Conservation (phyloP, 176 grass and related monocot genomes). For the Oryza meyeriana region DNA sequence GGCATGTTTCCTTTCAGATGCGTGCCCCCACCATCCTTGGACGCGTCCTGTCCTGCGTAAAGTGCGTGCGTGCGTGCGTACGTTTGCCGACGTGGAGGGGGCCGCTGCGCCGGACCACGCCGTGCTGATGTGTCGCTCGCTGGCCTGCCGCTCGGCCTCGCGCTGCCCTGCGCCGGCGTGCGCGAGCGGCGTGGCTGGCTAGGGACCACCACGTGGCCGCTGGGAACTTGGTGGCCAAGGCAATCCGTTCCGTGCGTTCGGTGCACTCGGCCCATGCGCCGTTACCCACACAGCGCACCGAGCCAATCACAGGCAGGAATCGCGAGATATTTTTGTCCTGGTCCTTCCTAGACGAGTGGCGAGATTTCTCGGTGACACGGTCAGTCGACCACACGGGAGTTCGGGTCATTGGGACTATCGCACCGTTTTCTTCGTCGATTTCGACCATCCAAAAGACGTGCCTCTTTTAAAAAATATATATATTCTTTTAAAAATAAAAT, state of each 20-base stretch:
- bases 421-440: too few relatives aligned
- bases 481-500: too few relatives aligned
- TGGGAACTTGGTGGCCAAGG: conserved; percentile 38
- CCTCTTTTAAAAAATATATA: too few relatives aligned
- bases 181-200: conserved; percentile 23
- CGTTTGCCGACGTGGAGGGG: conserved; percentile 13
- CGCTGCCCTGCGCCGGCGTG: background rate
- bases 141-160: background rate
- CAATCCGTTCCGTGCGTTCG: background rate
- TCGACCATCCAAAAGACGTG: too few relatives aligned
- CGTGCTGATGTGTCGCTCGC: conserved; percentile 13
- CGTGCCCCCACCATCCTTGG: too few relatives aligned
- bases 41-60: background rate
- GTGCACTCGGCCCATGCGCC: background rate
- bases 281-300: background rate
- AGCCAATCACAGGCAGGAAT: background rate
- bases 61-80: too few relatives aligned
- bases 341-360: too few relatives aligned
- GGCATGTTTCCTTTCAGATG: too few relatives aligned
- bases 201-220: conserved; percentile 36
- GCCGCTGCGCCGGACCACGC: background rate
- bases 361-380: background rate
- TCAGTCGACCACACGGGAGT: background rate
- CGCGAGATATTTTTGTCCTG: background rate
- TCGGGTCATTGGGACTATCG: too few relatives aligned